Evolutionary conservation across 176 grass and related monocot genomes (phyloP), one percentile per base, ranked within the genome.

Genomic region (Oropetium thomaeum): DNA sequence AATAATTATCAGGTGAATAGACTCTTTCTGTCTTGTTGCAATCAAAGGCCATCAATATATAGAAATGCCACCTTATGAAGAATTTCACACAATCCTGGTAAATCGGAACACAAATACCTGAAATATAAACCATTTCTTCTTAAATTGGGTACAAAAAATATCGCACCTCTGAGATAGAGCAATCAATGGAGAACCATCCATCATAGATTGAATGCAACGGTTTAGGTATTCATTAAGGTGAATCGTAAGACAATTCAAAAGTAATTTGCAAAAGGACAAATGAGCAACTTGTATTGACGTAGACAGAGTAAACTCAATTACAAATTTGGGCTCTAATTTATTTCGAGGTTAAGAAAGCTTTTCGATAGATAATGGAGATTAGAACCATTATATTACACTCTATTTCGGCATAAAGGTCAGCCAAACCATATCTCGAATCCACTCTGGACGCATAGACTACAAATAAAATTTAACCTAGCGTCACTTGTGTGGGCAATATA

Each of bases 41-140:
- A 71, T 91, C 88, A 70, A 89, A 91, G 88, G 60, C 95, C 95
- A 98, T 98, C 93, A 92, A 97, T 91, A 52, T 67, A 37, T 53
- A 7, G 37, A 69, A 68, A 69, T 57, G 70, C 62, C 35, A 42
- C 28, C 42, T 73, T 38, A 14, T 67, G 73, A 57, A 20, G 62
- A 64, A 79, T 54, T 65, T 32, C 53, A 42, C 76, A 34, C 38
- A 49, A 84, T 25, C 67, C 51, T 60, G 49, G 60, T 16, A 71
- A 78, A 72, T 61, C 10, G 37, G 64, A 44, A 62, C 10, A 65
- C 2, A 41, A 44, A n/a, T 16, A 64, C 67, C 79, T 87, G 67
- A 40, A 58, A 64, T 37, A 53, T 17, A 25, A 76, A 38, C 58
- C 64, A 58, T 16, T 39, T 8, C 48, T 83, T 26, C 17, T 76